Evolutionary conservation across 305 asterid genomes (phyloP), one percentile per base, ranked within the genome.

Genomic region (Solanum hybrid): DNA sequence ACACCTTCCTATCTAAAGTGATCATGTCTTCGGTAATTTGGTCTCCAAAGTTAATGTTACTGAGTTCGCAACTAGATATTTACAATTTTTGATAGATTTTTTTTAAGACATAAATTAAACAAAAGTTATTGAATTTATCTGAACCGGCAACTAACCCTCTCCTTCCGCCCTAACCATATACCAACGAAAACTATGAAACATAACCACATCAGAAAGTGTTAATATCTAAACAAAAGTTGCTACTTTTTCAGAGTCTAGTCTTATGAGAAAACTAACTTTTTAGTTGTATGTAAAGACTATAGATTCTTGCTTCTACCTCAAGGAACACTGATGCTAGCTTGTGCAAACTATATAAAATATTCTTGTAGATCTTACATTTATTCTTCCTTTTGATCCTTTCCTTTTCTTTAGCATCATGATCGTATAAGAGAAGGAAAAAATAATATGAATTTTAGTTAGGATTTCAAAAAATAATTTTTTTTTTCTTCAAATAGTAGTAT

Each of bases 321-420:
- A 85, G 87, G 76, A 85, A 56, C 87, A 19, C 22, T 85, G 31
- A 56, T 85, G 87, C 75, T 85, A 82, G 42, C 76, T 85, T 85
- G 31, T 85, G 76, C 87, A 85, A 85, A 85, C 76, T 85, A 56
- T 51, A 36, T 17, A 75, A 51, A 10, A 84, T 51, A 84, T 85
- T 85, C 76, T 56, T 56, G n/a, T 31, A 10, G 8, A 56, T 32
- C 45, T 85, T 56, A 36, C 24, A 14, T 75, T 17, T 84, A 31
- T 82, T 31, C 24, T 31, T 27, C 75, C 76, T 85, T 32, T 56
- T 2, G 13, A 85, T 85, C 32, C 45, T 85, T 56, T 56, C 45
- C 45, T 85, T 22, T 85, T 85, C 32, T 56, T 31, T 31, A 11
- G 87, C 87, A 85, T 56, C 76, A 22, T 51, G 42, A 84, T 19